Conservation (phyloP, 345 rosid genomes). For the Geranium brycei region DNA sequence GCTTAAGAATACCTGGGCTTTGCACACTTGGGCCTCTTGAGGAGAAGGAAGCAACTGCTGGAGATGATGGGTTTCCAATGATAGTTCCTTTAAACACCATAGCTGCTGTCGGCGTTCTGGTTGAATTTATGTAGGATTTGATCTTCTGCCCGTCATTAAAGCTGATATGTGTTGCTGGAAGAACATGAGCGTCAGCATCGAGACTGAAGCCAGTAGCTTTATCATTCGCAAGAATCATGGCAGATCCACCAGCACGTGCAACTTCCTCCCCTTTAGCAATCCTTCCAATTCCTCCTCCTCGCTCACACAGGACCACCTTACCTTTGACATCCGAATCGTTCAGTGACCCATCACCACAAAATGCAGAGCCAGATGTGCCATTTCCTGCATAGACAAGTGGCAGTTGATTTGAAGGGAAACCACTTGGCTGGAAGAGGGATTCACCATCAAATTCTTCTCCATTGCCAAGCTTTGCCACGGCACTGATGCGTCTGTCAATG, state of each 20-base stretch:
- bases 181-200: constrained; percentile 31
- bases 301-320: constrained; percentile 34
- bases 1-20: constrained; percentile 31
- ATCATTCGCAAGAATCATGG: constrained; percentile 33
- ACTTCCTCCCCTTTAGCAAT: constrained; percentile 30
- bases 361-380: constrained; percentile 12
- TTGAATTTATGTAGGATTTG: constrained; percentile 22
- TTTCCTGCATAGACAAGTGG: constrained; percentile 35
- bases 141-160: constrained; percentile 18
- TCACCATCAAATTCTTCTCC: constrained; percentile 33
- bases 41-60: constrained; percentile 30
- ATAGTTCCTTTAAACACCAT: constrained; percentile 25
- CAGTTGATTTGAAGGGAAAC: constrained; percentile 17
- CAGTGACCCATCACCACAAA: constrained; percentile 20
- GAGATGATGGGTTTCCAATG: constrained; percentile 26
- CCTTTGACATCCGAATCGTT: constrained; percentile 19
- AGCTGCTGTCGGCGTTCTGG: constrained; percentile 23
- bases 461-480: constrained; percentile 31
- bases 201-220: constrained; percentile 20
- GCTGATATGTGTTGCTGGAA: constrained; percentile 32
- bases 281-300: constrained; percentile 21
- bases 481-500: constrained; percentile 32
- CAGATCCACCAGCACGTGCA: constrained; percentile 33
- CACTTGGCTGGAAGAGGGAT: constrained; percentile 29
- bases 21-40: constrained; percentile 28